A percentile compares a stretch with the other conserved stretches of the same genome.
phyloP scores from a whole-genome alignment of 257 asterid genomes.

The Linderniella brevidens region DNA sequence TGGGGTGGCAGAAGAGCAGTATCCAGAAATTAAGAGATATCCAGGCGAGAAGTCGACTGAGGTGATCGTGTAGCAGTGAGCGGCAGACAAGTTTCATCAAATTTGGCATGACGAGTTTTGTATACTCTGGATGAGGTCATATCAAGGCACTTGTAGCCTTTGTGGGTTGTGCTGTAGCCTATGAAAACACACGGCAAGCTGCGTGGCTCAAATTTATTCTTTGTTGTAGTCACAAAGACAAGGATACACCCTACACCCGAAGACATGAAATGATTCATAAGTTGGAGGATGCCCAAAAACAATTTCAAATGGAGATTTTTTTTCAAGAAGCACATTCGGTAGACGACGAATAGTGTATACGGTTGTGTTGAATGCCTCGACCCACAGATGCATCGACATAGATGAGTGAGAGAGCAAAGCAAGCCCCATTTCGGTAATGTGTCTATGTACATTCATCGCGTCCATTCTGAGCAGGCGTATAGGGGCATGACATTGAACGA shows the following conservation, averaged over 20 bases:
- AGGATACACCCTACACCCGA: slow-evolving; percentile 1
- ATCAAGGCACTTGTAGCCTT: neutral
- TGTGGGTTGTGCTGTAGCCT: neutral
- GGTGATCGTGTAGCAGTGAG: too few relatives aligned
- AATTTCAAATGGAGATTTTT: neutral
- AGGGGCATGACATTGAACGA: neutral
- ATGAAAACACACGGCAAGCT: neutral
- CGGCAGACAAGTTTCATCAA: too few relatives aligned
- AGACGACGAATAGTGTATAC: neutral
- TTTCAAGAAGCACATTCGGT: neutral
- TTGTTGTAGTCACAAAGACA: neutral
- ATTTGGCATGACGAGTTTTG: neutral
- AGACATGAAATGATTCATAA: slow-evolving; percentile 1
- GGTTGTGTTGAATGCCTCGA: neutral
- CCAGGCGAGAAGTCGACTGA: neutral
- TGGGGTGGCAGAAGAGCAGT: neutral
- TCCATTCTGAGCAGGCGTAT: slow-evolving; percentile 3
- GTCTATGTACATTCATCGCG: neutral
- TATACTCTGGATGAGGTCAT: neutral
- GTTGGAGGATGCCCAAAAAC: neutral
- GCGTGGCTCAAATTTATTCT: neutral
- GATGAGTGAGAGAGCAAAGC: neutral
- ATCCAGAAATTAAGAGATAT: neutral
- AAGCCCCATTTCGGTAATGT: neutral
- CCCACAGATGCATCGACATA: neutral